A percentile compares a stretch with the other conserved stretches of the same genome.
Conservation (phyloP, 495 filamentous ascomycete species). For the Penicillium robsamsonii region DNA sequence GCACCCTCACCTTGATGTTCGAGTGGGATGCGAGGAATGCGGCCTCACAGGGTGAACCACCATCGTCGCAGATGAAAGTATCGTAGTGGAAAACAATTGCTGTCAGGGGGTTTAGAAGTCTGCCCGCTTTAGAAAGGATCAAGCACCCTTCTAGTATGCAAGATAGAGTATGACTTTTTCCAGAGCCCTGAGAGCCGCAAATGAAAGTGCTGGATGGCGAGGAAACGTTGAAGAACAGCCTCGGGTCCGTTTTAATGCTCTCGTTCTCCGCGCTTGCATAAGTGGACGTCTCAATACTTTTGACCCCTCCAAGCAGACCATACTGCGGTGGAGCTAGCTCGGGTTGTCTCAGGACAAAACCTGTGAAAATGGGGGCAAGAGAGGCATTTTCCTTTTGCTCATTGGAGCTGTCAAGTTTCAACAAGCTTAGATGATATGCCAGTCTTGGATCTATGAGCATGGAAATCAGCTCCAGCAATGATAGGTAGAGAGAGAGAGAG, state of each 20-base stretch:
- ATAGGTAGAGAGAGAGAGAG: not conserved
- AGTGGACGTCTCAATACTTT: not conserved
- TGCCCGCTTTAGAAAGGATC: constrained; percentile 37
- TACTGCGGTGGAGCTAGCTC: constrained; percentile 9
- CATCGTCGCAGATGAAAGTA: constrained; percentile 52
- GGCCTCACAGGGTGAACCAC: constrained; percentile 62
- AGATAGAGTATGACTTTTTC: constrained; percentile 71
- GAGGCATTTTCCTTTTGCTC: constrained; percentile 1
- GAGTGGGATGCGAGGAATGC: constrained; percentile 59
- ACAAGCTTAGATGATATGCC: constrained; percentile 10
- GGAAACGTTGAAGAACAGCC: constrained; percentile 64
- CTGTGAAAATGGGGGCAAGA: constrained; percentile 10
- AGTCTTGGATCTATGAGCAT: not conserved
- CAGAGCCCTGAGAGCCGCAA: constrained; percentile 73
- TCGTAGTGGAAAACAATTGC: constrained; percentile 72
- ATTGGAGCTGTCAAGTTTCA: not conserved
- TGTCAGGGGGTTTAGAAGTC: constrained; percentile 51
- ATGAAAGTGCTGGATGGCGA: constrained; percentile 70
- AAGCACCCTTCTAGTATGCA: constrained; percentile 69
- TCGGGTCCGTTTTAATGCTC: constrained; percentile 36
- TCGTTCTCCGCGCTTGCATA: too few species aligned
- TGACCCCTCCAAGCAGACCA: constrained; percentile 16
- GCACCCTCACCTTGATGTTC: constrained; percentile 56
- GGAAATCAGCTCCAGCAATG: not conserved
- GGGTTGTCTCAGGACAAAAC: not conserved